Conservation (phyloP, 495 filamentous ascomycete species). For the Neurospora sp. region DNA sequence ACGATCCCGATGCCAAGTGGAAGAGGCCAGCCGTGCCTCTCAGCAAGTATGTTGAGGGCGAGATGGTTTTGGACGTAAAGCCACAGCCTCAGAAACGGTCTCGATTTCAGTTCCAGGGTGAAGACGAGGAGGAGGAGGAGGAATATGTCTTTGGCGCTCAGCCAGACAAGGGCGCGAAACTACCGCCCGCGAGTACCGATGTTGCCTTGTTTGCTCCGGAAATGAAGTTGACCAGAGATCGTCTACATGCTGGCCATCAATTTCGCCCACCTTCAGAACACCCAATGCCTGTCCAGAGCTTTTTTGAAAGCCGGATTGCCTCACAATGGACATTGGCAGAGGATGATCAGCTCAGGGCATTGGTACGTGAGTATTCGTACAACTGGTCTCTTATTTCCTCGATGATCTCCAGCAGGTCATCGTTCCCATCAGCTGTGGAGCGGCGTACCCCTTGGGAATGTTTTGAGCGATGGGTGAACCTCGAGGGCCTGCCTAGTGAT, state of each 20-base stretch:
- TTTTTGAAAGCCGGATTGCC: constrained; percentile 74
- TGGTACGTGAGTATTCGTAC: constrained; percentile 88
- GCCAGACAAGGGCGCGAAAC: constrained; percentile 27
- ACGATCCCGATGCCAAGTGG: constrained; percentile 60
- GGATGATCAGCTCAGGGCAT: constrained; percentile 73
- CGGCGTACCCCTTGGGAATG: constrained; percentile 96
- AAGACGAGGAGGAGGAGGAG: constrained; percentile 52
- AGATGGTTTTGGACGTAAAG: constrained; percentile 56
- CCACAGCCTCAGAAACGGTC: constrained; percentile 65
- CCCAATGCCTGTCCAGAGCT: constrained; percentile 75
- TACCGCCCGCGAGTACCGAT: constrained; percentile 60
- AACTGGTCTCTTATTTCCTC: constrained; percentile 92
- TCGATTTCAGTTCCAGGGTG: constrained; percentile 65
- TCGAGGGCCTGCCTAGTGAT: constrained; percentile 81
- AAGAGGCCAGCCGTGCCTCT: constrained; percentile 69
- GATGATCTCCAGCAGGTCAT: constrained; percentile 60
- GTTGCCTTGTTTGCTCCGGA: constrained; percentile 85
- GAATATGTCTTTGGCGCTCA: constrained; percentile 34
- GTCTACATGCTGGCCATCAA: constrained; percentile 83
- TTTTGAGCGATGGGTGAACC: constrained; percentile 87
- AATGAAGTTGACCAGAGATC: constrained; percentile 79
- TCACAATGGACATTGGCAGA: constrained; percentile 88
- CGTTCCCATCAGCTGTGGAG: constrained; percentile 73
- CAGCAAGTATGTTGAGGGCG: constrained; percentile 76
- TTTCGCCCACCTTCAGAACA: constrained; percentile 89